A percentile compares a stretch with the other conserved stretches of the same genome.
These are phyloP conservation scores for Cryptococcus neoformans DNA, from an alignment of 1,284 basidiomycete genomes.

Conservation along the genomic window DNA sequence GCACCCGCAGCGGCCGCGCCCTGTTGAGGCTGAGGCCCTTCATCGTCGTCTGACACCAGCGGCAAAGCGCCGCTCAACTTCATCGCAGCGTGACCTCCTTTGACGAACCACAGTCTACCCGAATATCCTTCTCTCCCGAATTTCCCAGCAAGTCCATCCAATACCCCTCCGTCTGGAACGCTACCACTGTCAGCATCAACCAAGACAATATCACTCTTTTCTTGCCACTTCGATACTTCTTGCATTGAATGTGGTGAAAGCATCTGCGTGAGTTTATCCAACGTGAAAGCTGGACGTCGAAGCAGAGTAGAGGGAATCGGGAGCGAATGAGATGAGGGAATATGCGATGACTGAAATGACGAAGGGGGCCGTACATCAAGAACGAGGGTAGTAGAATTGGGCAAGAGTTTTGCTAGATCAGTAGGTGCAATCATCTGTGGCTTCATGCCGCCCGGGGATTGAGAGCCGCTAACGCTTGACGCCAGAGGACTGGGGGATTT, in stretches of 20 bases:
- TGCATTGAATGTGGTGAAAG: conserved; percentile 61
- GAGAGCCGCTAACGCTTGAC: conserved; percentile 8
- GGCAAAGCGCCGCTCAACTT: conserved; percentile 5
- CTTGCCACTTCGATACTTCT: conserved; percentile 54
- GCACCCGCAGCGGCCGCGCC: background rate
- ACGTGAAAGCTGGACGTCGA: conserved; percentile 77
- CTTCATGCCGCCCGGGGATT: conserved; percentile 7
- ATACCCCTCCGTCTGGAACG: conserved; percentile 64
- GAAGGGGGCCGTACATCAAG: conserved; percentile 87
- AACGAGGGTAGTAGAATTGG: conserved; percentile 52
- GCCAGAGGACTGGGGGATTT: conserved; percentile 19
- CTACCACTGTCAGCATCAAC: conserved; percentile 71
- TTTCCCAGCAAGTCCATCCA: conserved; percentile 77
- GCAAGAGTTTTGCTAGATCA: conserved; percentile 16
- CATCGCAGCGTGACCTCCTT: conserved; percentile 68
- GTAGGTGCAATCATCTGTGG: conserved; percentile 23
- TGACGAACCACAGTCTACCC: conserved; percentile 68
- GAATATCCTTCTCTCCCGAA: conserved; percentile 68
- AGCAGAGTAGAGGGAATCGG: conserved; percentile 93
- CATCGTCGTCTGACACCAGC: conserved; percentile 10
- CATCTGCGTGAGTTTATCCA: conserved; percentile 70
- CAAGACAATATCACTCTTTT: conserved; percentile 66
- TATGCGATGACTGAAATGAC: conserved; percentile 62
- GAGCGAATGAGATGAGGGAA: conserved; percentile 74
- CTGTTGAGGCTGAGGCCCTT: background rate